These are phyloP conservation scores for Cephalotrichum gorgonifer DNA, from an alignment of 2,329 filamentous ascomycete genomes.

Conservation along the genomic window DNA sequence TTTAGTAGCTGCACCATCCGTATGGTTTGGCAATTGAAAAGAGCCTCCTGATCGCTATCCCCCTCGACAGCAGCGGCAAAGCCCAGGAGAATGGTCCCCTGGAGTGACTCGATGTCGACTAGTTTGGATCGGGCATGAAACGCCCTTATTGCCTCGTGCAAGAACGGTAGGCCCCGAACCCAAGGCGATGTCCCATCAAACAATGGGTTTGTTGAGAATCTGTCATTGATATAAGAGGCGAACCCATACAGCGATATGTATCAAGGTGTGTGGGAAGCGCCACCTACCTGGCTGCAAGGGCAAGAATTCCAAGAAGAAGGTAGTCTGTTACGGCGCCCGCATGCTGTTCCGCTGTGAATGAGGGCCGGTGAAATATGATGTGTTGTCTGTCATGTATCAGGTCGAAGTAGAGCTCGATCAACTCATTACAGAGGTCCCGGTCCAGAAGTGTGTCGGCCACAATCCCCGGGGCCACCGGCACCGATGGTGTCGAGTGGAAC, in stretches of 20 bases:
- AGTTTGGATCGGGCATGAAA: not conserved
- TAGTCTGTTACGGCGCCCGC: not conserved
- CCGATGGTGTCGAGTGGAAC: not conserved
- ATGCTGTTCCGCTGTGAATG: not conserved
- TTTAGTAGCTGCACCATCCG: not conserved
- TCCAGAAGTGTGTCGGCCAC: not conserved
- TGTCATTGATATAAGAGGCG: not conserved
- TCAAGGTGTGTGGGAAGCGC: not conserved
- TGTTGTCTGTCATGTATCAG: conserved; percentile 8
- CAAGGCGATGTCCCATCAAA: not conserved
- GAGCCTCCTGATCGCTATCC: not conserved
- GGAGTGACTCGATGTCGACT: not conserved
- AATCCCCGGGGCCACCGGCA: not conserved
- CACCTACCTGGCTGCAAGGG: conserved; percentile 5
- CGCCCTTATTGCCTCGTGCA: not conserved
- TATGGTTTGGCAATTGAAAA: not conserved
- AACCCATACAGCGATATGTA: not conserved
- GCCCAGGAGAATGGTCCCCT: not conserved
- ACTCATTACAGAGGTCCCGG: not conserved
- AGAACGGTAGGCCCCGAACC: not conserved
- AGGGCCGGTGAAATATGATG: conserved; percentile 6
- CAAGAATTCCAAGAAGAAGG: conserved; percentile 2
- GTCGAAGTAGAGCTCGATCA: conserved; percentile 7
- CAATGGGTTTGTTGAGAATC: not conserved
- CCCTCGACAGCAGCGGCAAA: not conserved